These are phyloP conservation scores for Botrytis squamosa DNA, from an alignment of 2,329 filamentous ascomycete genomes.

Conservation along the genomic window DNA sequence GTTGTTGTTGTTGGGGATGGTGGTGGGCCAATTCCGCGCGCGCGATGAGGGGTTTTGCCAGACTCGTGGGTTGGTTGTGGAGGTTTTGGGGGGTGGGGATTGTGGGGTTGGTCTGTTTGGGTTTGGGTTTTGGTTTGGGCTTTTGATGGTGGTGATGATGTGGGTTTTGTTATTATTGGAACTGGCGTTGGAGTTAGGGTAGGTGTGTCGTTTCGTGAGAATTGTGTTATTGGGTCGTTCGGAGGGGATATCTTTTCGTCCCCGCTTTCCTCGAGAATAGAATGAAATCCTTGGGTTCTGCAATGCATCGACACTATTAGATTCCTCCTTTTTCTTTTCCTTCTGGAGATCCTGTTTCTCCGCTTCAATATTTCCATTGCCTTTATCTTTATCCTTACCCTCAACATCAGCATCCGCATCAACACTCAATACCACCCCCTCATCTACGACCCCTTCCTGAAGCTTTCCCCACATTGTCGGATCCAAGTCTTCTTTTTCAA, in stretches of 20 bases:
- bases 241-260: neutral
- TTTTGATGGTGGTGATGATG: neutral
- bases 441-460: slow-evolving; percentile 19
- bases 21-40: neutral
- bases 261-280: neutral
- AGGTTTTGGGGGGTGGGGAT: neutral
- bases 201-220: neutral
- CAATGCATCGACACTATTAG: neutral
- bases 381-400: neutral
- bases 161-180: neutral
- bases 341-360: neutral
- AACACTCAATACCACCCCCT: slow-evolving; percentile 21
- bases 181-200: neutral
- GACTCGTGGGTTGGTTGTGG: neutral
- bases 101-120: neutral
- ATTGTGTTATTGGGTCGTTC: neutral
- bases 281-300: neutral
- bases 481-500: slow-evolving; percentile 29
- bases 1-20: neutral
- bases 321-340: neutral
- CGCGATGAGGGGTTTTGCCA: slow-evolving; percentile 14
- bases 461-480: slow-evolving; percentile 26
- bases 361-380: neutral
- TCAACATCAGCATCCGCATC: neutral
- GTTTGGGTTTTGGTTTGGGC: neutral